A percentile compares a stretch with the other conserved stretches of the same genome.
Conservation (phyloP, 305 asterid genomes). For the Ajuga reptans region DNA sequence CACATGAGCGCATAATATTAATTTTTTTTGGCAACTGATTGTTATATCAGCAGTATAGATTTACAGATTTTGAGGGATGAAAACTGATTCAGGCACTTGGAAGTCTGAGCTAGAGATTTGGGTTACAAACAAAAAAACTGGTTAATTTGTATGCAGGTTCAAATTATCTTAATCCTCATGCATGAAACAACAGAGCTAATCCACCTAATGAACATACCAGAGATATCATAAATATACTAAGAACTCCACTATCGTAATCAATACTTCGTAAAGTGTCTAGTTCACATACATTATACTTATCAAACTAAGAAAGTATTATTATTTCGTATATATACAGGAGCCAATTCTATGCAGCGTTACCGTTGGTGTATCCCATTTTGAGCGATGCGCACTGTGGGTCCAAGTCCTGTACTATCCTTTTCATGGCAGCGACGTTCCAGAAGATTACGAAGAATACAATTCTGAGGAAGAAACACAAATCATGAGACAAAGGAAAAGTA, state of each 20-base stretch:
- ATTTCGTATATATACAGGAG: conserved; percentile 41
- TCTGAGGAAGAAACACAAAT: conserved; percentile 61
- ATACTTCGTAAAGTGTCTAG: background rate
- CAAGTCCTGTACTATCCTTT: conserved; percentile 84
- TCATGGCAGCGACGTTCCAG: conserved; percentile 47
- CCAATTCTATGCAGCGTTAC: conserved; percentile 76
- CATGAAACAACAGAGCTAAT: too few species aligned
- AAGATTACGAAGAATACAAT: conserved; percentile 59
- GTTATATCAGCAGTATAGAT: too few species aligned
- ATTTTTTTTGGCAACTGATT: too few species aligned
- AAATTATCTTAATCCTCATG: too few species aligned
- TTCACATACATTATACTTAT: background rate
- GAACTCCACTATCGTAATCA: too few species aligned
- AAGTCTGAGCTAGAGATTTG: too few species aligned
- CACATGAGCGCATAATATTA: too few species aligned
- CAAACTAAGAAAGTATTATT: background rate
- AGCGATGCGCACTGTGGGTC: conserved; percentile 76
- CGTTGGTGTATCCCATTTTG: conserved; percentile 79
- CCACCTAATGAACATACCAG: background rate
- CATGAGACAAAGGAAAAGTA: conserved; percentile 48
- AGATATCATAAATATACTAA: background rate
- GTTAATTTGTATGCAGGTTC: too few species aligned
- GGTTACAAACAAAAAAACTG: too few species aligned
- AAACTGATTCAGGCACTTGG: too few species aligned
- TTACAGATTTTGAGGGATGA: too few species aligned